Evolutionary conservation across 164 flowering plant genomes (phyloP), one percentile per base, ranked within the genome.

Genomic region (Amborella trichopoda): DNA sequence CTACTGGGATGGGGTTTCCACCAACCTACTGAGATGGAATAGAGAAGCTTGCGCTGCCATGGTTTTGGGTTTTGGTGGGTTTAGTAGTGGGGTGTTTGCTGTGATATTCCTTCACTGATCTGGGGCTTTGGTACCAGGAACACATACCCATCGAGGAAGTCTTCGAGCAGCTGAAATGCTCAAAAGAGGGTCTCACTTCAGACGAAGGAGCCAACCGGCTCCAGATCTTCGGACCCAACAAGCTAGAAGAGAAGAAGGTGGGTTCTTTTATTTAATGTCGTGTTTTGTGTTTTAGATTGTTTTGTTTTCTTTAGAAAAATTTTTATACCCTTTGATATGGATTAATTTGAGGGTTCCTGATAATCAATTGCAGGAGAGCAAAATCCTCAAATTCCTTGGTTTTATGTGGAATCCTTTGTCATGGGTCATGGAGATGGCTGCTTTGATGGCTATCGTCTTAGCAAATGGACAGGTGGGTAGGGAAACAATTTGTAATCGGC

Each of bases 391-490:
- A 66, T 81, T 81, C 59, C 46, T 81, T 60, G 89, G 89, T 3
- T 81, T 81, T 57, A 81, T 81, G 89, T 81, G 89, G 89, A 81
- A 81, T 34, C 89, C 89, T 0, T 38, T 80, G 28, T 80, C 88
- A 17, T 77, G 88, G 88, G 88, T 80, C 57, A 80, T 80, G 88
- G 88, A 80, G 55, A 64, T 67, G 18, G 88, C 88, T 34, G 89
- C 89, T n/a, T 2, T 80, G 9, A 77, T 80, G 89, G 89, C 89
- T 21, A 80, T 80, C 46, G 80, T 55, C 25, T 61, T 80, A 48
- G 89, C 89, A 37, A 81, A 81, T 50, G 89, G 89, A 18, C 78
- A 43, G 40, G 41, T 8, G 34, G 9, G 14, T 30, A 6, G n/a
- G n/a, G n/a, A n/a, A n/a, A n/a, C n/a, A n/a, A n/a, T n/a, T n/a